Evolutionary conservation across 2,329 filamentous ascomycete genomes (phyloP).

Genomic region (Ophiostoma angusticollis): DNA sequence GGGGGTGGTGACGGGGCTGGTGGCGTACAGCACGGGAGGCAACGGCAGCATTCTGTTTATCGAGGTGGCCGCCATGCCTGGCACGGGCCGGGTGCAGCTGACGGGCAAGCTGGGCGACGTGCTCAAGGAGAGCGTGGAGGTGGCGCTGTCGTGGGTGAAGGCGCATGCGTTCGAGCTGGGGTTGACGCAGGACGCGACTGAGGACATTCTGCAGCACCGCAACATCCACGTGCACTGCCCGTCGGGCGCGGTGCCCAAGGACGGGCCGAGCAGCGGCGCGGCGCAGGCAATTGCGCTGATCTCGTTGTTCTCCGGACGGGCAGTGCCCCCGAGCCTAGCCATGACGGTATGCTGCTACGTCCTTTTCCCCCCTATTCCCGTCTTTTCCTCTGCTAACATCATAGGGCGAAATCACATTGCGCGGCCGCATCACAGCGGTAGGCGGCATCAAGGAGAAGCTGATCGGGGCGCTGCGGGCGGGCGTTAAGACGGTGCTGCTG

Average conservation of each 20-base stretch:
- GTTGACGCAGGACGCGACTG: constrained; percentile 62
- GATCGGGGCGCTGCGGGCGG: constrained; percentile 83
- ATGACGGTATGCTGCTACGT: constrained; percentile 59
- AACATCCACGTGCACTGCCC: constrained; percentile 95
- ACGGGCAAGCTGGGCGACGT: constrained; percentile 95
- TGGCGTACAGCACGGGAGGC: constrained; percentile 84
- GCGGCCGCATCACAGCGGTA: constrained; percentile 83
- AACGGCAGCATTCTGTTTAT: constrained; percentile 97
- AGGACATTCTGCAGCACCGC: constrained; percentile 92
- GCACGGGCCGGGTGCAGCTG: constrained; percentile 79
- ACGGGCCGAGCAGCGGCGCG: constrained; percentile 75
- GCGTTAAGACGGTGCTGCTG: constrained; percentile 85
- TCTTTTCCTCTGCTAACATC: constrained; percentile 13
- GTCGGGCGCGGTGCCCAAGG: constrained; percentile 88
- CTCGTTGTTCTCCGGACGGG: constrained; percentile 72
- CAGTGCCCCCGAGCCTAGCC: constrained; percentile 80
- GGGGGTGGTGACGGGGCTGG: constrained; percentile 88
- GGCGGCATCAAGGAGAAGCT: constrained; percentile 98
- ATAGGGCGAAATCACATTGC: constrained; percentile 59
- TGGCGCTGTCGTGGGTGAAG: constrained; percentile 94
- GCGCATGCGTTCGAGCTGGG: constrained; percentile 87
- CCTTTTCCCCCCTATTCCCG: constrained; percentile 13
- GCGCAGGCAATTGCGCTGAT: constrained; percentile 91
- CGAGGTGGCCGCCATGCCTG: constrained; percentile 95
- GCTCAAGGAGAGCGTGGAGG: constrained; percentile 92